Conservation (phyloP, 2,329 filamentous ascomycete species). For the Dryadomyces sulphureus region DNA sequence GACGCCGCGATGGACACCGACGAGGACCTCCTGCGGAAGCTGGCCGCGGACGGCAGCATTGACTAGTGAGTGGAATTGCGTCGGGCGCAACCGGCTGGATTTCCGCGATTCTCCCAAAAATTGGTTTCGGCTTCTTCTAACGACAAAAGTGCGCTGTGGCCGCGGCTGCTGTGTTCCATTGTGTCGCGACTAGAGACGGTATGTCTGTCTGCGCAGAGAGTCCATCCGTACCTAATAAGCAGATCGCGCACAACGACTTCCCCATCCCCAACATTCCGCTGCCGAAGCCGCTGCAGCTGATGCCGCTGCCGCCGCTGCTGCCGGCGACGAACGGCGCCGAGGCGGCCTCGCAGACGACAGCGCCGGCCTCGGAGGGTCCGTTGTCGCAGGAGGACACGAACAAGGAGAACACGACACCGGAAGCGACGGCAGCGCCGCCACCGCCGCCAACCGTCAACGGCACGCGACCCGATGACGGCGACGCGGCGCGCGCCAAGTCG, state of each 20-base stretch:
- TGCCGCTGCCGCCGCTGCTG: constrained; percentile 4
- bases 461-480: constrained; percentile 19
- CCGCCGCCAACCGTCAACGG: constrained; percentile 12
- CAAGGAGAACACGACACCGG: constrained; percentile 47
- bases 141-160: constrained; percentile 49
- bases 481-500: constrained; percentile 19
- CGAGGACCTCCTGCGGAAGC: constrained; percentile 29
- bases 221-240: background rate
- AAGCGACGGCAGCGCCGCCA: background rate
- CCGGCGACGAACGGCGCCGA: background rate
- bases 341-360: constrained; percentile 5
- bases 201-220: background rate
- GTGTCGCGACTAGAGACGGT: constrained; percentile 54
- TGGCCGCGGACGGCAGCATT: constrained; percentile 37
- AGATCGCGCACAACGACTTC: constrained; percentile 68
- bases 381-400: constrained; percentile 41
- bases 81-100: background rate
- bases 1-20: constrained; percentile 28
- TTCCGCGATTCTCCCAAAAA: background rate
- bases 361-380: background rate
- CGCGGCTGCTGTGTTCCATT: constrained; percentile 47
- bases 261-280: constrained; percentile 48
- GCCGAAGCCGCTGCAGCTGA: constrained; percentile 21
- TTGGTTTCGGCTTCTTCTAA: constrained; percentile 1
- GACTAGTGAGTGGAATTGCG: constrained; percentile 29